Evolutionary conservation across 2,329 filamentous ascomycete genomes (phyloP).

Genomic region (Aquanectria penicillioides): DNA sequence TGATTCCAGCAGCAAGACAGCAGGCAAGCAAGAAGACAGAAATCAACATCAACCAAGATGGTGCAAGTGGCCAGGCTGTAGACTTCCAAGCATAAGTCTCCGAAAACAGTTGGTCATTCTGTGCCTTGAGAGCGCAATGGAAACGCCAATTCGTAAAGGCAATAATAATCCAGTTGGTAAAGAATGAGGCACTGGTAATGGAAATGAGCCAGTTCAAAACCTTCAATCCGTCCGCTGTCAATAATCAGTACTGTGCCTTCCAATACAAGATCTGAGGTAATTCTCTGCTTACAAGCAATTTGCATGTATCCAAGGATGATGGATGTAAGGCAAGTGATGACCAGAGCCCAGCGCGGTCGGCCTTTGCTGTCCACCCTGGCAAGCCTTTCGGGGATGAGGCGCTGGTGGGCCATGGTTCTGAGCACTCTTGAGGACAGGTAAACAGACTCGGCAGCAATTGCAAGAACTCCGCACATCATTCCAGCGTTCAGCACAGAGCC

Average conservation of each 20-base stretch:
- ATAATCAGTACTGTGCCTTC: no score
- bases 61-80: not conserved
- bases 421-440: slow-evolving; percentile 29
- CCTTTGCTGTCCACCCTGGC: slow-evolving; percentile 9
- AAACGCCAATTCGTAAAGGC: not conserved
- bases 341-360: slow-evolving; percentile 9
- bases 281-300: not conserved
- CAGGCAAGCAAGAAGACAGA: not conserved
- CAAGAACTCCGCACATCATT: slow-evolving; percentile 30
- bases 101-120: not conserved
- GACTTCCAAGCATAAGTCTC: not conserved
- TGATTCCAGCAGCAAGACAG: not conserved
- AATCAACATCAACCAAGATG: not conserved
- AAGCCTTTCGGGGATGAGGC: slow-evolving; percentile 8
- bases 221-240: no score
- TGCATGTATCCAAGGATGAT: slow-evolving; percentile 21
- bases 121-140: not conserved
- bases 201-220: no score
- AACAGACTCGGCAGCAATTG: slow-evolving; percentile 23
- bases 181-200: no score
- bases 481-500: slow-evolving; percentile 26
- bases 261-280: not conserved
- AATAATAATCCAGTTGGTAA: no score
- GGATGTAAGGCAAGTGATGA: not conserved
- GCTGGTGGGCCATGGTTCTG: slow-evolving; percentile 29